Evolutionary conservation across 495 filamentous ascomycete genomes (phyloP).

Genomic region (Penicillium roqueforti): DNA sequence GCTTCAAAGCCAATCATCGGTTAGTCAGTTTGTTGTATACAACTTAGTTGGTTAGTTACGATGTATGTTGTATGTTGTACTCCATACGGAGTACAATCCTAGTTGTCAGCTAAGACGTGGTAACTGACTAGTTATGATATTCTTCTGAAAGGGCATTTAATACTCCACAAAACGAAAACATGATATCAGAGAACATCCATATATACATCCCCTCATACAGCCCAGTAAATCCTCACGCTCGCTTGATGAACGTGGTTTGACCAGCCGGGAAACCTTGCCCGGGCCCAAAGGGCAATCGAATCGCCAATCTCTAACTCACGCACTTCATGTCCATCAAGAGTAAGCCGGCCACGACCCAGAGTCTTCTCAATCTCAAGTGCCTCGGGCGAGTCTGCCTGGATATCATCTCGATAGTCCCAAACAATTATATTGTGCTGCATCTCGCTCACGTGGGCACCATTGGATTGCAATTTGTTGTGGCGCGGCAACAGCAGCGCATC

Average conservation of each 20-base stretch:
- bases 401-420: slow-evolving; percentile 54
- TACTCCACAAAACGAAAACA: neutral
- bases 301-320: slow-evolving; percentile 58
- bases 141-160: neutral
- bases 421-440: slow-evolving; percentile 43
- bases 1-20: slow-evolving; percentile 9
- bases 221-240: slow-evolving; percentile 61
- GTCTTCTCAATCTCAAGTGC: slow-evolving; percentile 34
- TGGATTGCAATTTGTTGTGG: slow-evolving; percentile 50
- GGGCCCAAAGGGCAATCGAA: slow-evolving; percentile 60
- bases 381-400: slow-evolving; percentile 43
- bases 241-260: slow-evolving; percentile 52
- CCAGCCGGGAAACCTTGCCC: slow-evolving; percentile 61
- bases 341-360: slow-evolving; percentile 51
- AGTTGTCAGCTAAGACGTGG: neutral
- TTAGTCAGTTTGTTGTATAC: neutral
- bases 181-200: neutral
- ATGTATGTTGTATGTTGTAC: too few relatives aligned
- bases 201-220: slow-evolving; percentile 37
- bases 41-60: too few relatives aligned
- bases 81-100: too few relatives aligned
- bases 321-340: slow-evolving; percentile 53
- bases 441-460: slow-evolving; percentile 34
- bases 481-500: slow-evolving; percentile 40
- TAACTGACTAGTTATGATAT: too few relatives aligned